A percentile compares a stretch with the other conserved stretches of the same genome.
Evolutionary conservation across 1,284 basidiomycete genomes (phyloP).

Genomic region (Ustilago trichophora): DNA sequence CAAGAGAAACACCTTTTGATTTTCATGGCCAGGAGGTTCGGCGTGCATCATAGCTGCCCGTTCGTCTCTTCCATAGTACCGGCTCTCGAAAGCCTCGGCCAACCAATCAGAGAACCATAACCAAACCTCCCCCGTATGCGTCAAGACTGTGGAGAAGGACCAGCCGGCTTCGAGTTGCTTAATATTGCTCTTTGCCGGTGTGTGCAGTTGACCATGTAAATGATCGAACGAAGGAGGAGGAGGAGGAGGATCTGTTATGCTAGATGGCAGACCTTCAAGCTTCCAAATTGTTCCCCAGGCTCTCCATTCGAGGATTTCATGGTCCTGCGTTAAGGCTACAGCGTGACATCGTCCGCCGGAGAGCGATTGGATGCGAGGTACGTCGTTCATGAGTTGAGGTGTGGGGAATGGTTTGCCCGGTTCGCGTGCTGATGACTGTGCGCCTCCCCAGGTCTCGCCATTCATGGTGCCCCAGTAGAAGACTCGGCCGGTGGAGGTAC

Average conservation of each 20-base stretch:
- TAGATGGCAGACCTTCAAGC: slow-evolving; percentile 7
- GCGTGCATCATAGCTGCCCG: neutral
- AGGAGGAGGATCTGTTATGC: neutral
- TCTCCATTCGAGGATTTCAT: slow-evolving; percentile 44
- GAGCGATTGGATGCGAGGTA: slow-evolving; percentile 30
- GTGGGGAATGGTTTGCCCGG: neutral
- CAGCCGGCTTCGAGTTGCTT: slow-evolving; percentile 54
- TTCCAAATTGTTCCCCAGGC: slow-evolving; percentile 33
- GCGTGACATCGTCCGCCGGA: slow-evolving; percentile 77
- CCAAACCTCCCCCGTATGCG: slow-evolving; percentile 12
- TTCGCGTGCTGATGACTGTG: neutral
- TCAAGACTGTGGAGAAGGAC: slow-evolving; percentile 39
- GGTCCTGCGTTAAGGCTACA: slow-evolving; percentile 69
- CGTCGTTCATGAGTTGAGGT: slow-evolving; percentile 8
- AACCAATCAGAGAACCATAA: slow-evolving; percentile 23
- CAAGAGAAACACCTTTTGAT: slow-evolving; percentile 12
- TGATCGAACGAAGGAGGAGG: too few species aligned
- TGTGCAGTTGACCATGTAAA: too few species aligned
- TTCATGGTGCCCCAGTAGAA: slow-evolving; percentile 46
- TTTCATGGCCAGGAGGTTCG: slow-evolving; percentile 8
- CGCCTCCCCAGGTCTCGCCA: slow-evolving; percentile 7
- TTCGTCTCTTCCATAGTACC: slow-evolving; percentile 6
- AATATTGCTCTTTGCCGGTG: slow-evolving; percentile 5
- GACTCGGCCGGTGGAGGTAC: slow-evolving; percentile 34
- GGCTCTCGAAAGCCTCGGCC: neutral